Evolutionary conservation across 352 stramenopile species (phyloP).

Genomic region (Phytophthora uliginosa): DNA sequence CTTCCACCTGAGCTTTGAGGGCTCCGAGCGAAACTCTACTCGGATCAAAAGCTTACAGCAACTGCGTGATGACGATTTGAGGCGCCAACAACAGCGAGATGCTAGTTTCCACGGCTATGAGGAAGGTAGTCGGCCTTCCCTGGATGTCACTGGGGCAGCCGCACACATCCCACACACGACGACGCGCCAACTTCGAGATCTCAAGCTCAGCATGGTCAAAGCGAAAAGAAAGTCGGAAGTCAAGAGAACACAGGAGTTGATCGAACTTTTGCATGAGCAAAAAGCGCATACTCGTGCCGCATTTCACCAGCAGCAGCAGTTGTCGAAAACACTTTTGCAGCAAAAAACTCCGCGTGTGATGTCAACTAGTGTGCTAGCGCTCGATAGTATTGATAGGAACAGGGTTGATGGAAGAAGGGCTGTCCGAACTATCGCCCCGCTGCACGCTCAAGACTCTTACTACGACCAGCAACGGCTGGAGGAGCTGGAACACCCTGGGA

Average conservation of each 20-base stretch:
- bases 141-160: constrained; percentile 38
- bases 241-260: constrained; percentile 37
- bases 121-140: constrained; percentile 22
- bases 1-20: constrained; percentile 27
- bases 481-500: not conserved
- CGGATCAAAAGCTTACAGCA: constrained; percentile 16
- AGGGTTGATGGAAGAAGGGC: not conserved
- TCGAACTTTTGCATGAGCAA: constrained; percentile 38
- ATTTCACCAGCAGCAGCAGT: constrained; percentile 24
- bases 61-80: constrained; percentile 16
- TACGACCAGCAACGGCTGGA: constrained; percentile 13
- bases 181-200: constrained; percentile 35
- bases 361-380: constrained; percentile 19
- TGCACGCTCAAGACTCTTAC: not conserved
- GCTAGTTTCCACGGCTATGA: constrained; percentile 38
- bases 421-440: not conserved
- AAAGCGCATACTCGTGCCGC: constrained; percentile 31
- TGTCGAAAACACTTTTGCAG: constrained; percentile 14
- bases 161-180: constrained; percentile 37
- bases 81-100: constrained; percentile 18
- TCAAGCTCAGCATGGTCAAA: constrained; percentile 28
- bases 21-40: constrained; percentile 7
- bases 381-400: constrained; percentile 10
- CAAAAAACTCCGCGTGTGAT: constrained; percentile 16
- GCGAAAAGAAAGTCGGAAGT: constrained; percentile 32